phyloP scores from a whole-genome alignment of 1,284 basidiomycete species.

The Microbotryum lychnidis-dioicae region DNA sequence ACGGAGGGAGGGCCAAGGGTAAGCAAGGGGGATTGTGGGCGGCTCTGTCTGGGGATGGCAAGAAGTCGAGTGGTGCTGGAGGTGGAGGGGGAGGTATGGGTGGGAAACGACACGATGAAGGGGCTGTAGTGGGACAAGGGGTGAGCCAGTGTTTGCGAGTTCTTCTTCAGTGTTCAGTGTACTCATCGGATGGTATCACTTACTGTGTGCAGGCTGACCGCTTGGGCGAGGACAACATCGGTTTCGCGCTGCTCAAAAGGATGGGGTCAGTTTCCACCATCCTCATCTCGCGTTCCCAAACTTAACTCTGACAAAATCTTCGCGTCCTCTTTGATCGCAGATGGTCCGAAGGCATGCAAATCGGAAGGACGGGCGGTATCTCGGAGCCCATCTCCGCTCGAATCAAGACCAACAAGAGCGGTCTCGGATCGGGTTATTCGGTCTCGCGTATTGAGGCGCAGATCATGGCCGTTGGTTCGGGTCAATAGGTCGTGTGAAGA shows the following conservation, averaged over 20 bases:
- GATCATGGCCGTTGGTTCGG: slow-evolving; percentile 1
- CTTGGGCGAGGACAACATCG: slow-evolving; percentile 59
- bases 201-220: slow-evolving; percentile 66
- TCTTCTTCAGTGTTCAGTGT: not conserved
- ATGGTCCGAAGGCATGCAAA: slow-evolving; percentile 29
- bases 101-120: slow-evolving; percentile 16
- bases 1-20: slow-evolving; percentile 46
- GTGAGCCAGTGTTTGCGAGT: slow-evolving; percentile 3
- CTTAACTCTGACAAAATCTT: not conserved
- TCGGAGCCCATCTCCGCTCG: slow-evolving; percentile 24
- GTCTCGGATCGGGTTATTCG: slow-evolving; percentile 21
- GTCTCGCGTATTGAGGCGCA: slow-evolving; percentile 12
- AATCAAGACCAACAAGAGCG: slow-evolving; percentile 24
- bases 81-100: slow-evolving; percentile 9
- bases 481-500: no score
- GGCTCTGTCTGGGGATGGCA: slow-evolving; percentile 48
- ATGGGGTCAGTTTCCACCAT: slow-evolving; percentile 51
- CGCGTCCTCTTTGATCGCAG: slow-evolving; percentile 1
- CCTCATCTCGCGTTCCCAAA: not conserved
- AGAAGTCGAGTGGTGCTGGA: slow-evolving; percentile 41
- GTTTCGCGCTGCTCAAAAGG: slow-evolving; percentile 62
- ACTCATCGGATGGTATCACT: slow-evolving; percentile 56
- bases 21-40: slow-evolving; percentile 28
- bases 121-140: slow-evolving; percentile 27
- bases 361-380: slow-evolving; percentile 23